Conservation (phyloP, 31 red algal genomes). For the Endocladia muricata region DNA sequence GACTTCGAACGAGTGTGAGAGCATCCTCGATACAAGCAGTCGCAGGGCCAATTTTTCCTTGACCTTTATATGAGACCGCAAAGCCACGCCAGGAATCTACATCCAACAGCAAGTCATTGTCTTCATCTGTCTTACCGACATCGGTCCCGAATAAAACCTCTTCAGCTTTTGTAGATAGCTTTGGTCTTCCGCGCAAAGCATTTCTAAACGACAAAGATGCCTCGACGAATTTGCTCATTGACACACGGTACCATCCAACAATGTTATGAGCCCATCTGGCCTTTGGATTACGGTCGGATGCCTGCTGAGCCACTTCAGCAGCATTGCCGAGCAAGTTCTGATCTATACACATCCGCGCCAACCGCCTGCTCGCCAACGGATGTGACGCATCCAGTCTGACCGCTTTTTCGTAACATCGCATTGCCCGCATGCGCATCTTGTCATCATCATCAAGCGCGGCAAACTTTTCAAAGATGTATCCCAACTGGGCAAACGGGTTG, state of each 20-base stretch:
- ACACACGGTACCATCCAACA: conserved; percentile 9
- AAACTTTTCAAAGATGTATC: conserved; percentile 20
- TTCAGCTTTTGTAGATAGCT: not conserved
- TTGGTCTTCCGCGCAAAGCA: conserved; percentile 27
- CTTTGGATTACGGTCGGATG: conserved; percentile 9
- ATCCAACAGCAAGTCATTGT: conserved; percentile 13
- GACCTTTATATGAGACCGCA: not conserved
- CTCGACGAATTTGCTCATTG: not conserved
- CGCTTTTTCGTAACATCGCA: conserved; percentile 23
- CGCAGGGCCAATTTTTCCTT: conserved; percentile 18
- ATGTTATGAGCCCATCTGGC: conserved; percentile 24
- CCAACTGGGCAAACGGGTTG: conserved; percentile 12
- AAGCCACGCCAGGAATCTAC: conserved; percentile 42
- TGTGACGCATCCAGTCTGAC: conserved; percentile 13
- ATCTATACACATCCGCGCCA: conserved; percentile 6
- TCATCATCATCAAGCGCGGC: not conserved
- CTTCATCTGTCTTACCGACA: conserved; percentile 3
- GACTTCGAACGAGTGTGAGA: not conserved
- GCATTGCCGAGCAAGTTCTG: not conserved
- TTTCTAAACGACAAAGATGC: conserved; percentile 15
- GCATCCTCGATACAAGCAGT: conserved; percentile 12
- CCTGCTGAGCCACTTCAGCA: conserved; percentile 1
- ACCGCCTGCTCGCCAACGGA: conserved; percentile 22
- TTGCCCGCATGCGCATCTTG: conserved; percentile 10
- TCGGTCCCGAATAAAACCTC: conserved; percentile 21